Evolutionary conservation across 495 filamentous ascomycete genomes (phyloP).

Genomic region (Aspergillus indologenus): DNA sequence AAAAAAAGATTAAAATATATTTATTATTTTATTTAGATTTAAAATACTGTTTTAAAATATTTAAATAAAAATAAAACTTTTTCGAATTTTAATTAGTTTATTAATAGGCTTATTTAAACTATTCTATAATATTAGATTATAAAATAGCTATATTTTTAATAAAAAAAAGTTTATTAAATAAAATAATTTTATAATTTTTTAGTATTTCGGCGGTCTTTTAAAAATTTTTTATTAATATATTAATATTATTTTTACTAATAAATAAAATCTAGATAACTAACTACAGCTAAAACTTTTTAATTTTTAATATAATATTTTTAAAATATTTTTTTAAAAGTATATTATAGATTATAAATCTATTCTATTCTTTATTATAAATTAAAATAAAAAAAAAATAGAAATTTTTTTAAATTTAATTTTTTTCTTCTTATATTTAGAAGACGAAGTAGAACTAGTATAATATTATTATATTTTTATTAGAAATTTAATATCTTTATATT

Average conservation of each 20-base stretch:
- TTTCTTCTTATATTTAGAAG: background rate
- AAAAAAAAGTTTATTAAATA: background rate
- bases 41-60: background rate
- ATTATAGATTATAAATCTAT: constrained; percentile 2
- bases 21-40: background rate
- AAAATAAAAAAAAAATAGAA: background rate
- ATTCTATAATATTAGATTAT: background rate
- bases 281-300: background rate
- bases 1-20: background rate
- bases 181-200: background rate
- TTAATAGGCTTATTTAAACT: background rate
- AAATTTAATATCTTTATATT: background rate
- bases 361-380: background rate
- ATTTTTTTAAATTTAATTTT: background rate
- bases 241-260: background rate
- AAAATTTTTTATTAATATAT: background rate
- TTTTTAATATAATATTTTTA: background rate
- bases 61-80: background rate
- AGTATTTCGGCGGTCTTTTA: background rate
- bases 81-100: background rate
- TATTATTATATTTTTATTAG: background rate
- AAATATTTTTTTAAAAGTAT: background rate
- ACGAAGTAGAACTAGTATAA: background rate
- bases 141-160: background rate
- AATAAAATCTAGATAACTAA: background rate